Conservation (phyloP, 129 eudicot species). For the Tagetes patula region DNA sequence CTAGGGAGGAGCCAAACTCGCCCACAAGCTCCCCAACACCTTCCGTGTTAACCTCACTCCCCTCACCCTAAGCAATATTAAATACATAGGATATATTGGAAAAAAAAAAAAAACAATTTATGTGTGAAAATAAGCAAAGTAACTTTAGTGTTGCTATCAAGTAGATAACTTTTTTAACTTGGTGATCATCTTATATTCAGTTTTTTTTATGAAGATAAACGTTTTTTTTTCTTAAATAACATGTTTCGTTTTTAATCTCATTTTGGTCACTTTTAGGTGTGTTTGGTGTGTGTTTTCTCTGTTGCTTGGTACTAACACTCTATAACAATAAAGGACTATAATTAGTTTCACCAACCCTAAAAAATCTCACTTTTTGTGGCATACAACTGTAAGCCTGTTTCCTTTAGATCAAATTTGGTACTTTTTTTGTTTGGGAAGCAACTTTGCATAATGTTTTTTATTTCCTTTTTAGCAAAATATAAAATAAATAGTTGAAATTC, state of each 20-base stretch:
- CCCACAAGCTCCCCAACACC: no score
- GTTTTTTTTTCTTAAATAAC: neutral
- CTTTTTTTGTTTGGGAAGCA: constrained; percentile 26
- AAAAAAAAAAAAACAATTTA: no score
- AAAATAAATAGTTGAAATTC: constrained; percentile 3
- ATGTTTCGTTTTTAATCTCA: neutral
- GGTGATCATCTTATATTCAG: neutral
- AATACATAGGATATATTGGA: no score
- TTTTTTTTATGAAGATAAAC: neutral
- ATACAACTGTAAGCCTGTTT: constrained; percentile 29
- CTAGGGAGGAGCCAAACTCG: no score
- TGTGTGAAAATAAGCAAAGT: no score
- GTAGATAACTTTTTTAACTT: neutral
- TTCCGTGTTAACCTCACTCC: no score
- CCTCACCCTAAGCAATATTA: no score
- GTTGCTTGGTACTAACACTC: constrained; percentile 21
- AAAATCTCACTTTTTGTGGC: constrained; percentile 18
- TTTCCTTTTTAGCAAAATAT: constrained; percentile 18
- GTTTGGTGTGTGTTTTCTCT: constrained; percentile 32
- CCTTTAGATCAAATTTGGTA: constrained; percentile 26
- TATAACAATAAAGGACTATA: constrained; percentile 20
- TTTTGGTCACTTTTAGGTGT: constrained; percentile 5
- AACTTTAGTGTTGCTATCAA: neutral
- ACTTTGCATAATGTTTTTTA: constrained; percentile 23
- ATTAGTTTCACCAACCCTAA: constrained; percentile 34